Conservation (phyloP, 192 early-diverging fungal genomes). For the Coemansia sp. region DNA sequence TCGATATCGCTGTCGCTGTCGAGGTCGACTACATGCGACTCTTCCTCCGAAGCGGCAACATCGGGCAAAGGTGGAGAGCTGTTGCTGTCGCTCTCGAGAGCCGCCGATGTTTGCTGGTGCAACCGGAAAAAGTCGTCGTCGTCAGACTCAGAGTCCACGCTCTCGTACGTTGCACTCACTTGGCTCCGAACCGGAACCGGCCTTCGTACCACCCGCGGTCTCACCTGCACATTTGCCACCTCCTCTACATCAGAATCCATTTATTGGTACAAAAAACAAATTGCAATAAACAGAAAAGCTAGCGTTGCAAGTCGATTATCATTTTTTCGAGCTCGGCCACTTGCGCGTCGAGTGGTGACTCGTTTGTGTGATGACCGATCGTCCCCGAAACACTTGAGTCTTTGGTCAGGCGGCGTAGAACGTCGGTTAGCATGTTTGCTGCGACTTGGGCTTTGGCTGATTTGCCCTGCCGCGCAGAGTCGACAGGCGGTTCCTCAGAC, state of each 20-base stretch:
- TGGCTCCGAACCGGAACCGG: slow-evolving; percentile 13
- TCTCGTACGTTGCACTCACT: background rate
- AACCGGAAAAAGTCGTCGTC: slow-evolving; percentile 25
- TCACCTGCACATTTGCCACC: background rate
- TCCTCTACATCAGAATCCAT: slow-evolving; percentile 38
- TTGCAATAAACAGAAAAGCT: slow-evolving; percentile 1
- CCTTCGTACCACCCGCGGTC: slow-evolving; percentile 13
- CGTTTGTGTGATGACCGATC: background rate
- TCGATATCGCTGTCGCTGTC: slow-evolving; percentile 12
- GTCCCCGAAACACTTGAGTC: background rate
- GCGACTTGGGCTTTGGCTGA: slow-evolving; percentile 51
- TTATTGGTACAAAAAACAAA: background rate
- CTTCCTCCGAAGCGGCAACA: background rate
- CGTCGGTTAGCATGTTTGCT: slow-evolving; percentile 45
- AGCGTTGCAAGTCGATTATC: slow-evolving; percentile 33
- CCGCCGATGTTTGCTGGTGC: background rate
- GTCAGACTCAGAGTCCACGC: slow-evolving; percentile 21
- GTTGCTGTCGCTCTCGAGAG: background rate
- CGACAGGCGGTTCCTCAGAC: too few relatives aligned
- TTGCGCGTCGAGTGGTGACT: slow-evolving; percentile 41
- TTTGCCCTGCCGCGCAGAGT: background rate
- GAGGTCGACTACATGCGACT: background rate
- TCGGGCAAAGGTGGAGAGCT: background rate
- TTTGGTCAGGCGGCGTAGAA: slow-evolving; percentile 36
- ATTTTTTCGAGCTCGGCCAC: slow-evolving; percentile 51